Percentiles rank a stretch among this genome's conserved stretches.
These are phyloP conservation scores for Scenedesmus sp. DNA, from an alignment of 163 green algal species.

Conservation along the genomic window DNA sequence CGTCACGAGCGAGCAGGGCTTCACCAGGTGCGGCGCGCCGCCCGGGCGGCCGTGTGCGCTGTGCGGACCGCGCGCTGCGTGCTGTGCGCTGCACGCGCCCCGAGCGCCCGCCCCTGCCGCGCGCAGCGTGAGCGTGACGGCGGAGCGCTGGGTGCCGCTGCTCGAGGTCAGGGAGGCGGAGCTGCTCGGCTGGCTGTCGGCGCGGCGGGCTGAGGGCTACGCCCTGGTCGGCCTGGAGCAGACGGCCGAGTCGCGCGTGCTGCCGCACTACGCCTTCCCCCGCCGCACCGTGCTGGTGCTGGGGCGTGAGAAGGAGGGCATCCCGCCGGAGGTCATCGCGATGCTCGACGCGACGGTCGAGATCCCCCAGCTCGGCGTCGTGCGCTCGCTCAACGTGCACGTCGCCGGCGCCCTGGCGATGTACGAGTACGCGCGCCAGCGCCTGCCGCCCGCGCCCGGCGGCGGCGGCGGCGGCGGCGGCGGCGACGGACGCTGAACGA, in stretches of 20 bases:
- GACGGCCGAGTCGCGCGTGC: conserved; percentile 68
- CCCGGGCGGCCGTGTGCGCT: neutral
- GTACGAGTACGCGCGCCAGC: conserved; percentile 90
- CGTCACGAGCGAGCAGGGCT: conserved; percentile 67
- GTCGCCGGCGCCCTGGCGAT: conserved; percentile 88
- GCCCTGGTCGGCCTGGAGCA: conserved; percentile 91
- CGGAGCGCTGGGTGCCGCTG: conserved; percentile 51
- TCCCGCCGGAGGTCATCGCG: conserved; percentile 78
- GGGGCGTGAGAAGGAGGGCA: conserved; percentile 89
- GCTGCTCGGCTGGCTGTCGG: conserved; percentile 76
- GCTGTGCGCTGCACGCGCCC: neutral
- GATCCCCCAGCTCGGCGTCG: conserved; percentile 93
- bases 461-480: too few species aligned
- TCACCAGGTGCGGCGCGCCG: conserved; percentile 58
- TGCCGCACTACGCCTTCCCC: conserved; percentile 76
- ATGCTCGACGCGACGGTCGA: conserved; percentile 84
- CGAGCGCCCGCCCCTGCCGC: neutral
- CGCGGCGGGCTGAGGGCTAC: conserved; percentile 73
- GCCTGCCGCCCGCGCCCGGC: neutral
- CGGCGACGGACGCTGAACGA: too few species aligned
- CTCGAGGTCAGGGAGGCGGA: conserved; percentile 53
- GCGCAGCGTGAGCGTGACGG: conserved; percentile 69
- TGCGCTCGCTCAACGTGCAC: conserved; percentile 95
- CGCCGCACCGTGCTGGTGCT: conserved; percentile 81
- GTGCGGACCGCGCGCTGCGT: too few species aligned